Base-by-base conservation (phyloP, 495 filamentous ascomycete species). In the Beverwykella pulmonaria region DNA sequence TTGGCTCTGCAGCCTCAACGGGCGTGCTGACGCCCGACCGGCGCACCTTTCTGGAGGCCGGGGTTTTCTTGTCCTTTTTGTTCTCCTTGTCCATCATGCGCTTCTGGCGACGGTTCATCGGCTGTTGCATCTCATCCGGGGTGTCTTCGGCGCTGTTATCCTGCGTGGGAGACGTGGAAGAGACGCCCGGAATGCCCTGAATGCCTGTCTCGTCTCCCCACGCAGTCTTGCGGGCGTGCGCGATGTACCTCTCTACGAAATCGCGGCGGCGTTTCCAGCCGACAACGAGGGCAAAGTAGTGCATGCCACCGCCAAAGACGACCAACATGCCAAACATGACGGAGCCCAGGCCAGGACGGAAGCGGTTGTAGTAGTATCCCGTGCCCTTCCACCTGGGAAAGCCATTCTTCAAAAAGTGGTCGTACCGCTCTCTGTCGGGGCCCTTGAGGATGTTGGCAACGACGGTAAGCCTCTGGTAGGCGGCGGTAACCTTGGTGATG, bases 341-440 rank as follows among this genome's bases (percentile, higher is more conserved):
- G 10, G 88, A 88, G 20, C 90, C 92, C 10, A 97, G 79, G 12
- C 94, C 94, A 0, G 94, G 94, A 27, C 94, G 85, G 82, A 92
- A 97, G 7, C 94, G 88, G 59, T 82, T 88, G 79, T 98, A 99
- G 82, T 97, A 98, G 82, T 98, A 99, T 57, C 93, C 95, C 19
- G 94, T 97, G 34, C 95, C 94, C 76, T 90, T 91, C 94, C 95
- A 98, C 53, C 84, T 87, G 12, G 94, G 94, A 78, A 99, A 99
- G 22, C 94, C 94, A 78, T 97, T 91, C 71, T 81, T 83, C 58
- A 99, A 80, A 80, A 99, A 99, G 76, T 97, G 87, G 76, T 99
- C 93, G 76, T 99, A 99, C 56, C 95, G 90, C 71, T 90, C 91
- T 46, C 95, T 85, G 22, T 80, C 79, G 1, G 86, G 79, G 1